Evolutionary conservation across 345 rosid species (phyloP).

Genomic region (Salix viminalis): DNA sequence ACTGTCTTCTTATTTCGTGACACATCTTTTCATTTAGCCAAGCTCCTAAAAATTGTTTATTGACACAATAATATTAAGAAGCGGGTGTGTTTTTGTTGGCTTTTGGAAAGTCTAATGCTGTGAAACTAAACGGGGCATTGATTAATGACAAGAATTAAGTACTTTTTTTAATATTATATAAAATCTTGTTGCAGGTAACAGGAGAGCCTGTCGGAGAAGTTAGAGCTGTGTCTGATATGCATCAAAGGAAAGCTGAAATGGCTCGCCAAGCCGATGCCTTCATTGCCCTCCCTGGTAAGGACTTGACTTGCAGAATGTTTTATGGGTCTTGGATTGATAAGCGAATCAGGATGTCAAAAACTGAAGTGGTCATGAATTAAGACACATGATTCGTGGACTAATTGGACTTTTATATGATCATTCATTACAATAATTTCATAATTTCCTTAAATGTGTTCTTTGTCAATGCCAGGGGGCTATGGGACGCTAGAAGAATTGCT

Average conservation of each 20-base stretch:
- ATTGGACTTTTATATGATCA: background rate
- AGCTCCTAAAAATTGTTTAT: background rate
- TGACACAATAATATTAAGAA: background rate
- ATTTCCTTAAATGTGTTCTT: background rate
- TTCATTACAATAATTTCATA: background rate
- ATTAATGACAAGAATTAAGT: background rate
- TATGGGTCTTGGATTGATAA: background rate
- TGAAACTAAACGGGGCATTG: background rate
- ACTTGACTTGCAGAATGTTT: background rate
- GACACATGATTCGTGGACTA: background rate
- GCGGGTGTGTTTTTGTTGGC: background rate
- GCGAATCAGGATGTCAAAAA: background rate
- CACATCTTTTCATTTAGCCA: background rate
- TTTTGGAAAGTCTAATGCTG: background rate
- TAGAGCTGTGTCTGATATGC: conserved; percentile 88
- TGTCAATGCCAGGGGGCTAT: conserved; percentile 62
- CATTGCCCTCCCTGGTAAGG: conserved; percentile 84
- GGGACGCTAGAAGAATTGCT: conserved; percentile 94
- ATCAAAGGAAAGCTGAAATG: conserved; percentile 95
- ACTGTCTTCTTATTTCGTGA: background rate
- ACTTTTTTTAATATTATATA: background rate
- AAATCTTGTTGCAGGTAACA: conserved; percentile 45
- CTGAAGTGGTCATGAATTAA: too few species aligned
- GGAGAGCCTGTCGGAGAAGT: conserved; percentile 86
- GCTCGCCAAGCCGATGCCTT: conserved; percentile 93